These are phyloP conservation scores for Cymbomonas tetramitiformis DNA, from an alignment of 139 green algal genomes.

Conservation along the genomic window DNA sequence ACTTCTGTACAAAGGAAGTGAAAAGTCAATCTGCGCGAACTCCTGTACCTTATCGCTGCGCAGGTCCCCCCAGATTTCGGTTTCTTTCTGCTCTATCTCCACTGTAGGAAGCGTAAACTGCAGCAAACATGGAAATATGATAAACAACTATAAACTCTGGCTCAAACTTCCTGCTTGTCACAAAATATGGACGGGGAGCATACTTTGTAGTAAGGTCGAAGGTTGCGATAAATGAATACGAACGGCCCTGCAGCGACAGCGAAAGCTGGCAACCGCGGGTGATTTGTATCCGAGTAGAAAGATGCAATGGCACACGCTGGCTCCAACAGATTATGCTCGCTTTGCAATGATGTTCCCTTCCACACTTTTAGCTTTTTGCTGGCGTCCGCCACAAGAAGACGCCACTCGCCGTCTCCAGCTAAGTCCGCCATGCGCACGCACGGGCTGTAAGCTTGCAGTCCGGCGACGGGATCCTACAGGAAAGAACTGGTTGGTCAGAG, in stretches of 20 bases:
- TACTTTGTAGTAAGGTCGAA: constrained; percentile 59
- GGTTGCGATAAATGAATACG: constrained; percentile 57
- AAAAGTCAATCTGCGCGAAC: no score
- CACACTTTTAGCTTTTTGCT: constrained; percentile 56
- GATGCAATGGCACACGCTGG: constrained; percentile 32
- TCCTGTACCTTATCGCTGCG: no score
- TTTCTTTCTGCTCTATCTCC: no score
- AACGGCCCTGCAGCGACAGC: constrained; percentile 41
- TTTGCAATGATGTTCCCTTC: constrained; percentile 40
- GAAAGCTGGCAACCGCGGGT: constrained; percentile 20
- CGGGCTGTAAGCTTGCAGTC: constrained; percentile 30
- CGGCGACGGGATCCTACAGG: constrained; percentile 38
- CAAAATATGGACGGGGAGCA: constrained; percentile 34
- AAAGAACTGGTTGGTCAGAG: no score
- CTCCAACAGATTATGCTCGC: constrained; percentile 44
- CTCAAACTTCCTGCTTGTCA: constrained; percentile 30
- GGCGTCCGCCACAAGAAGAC: constrained; percentile 44
- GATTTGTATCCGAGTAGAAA: constrained; percentile 31
- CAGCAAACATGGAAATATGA: no score
- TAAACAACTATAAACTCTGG: no score
- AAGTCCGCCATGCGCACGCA: constrained; percentile 44
- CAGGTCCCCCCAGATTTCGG: constrained; percentile 31
- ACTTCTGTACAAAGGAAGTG: no score
- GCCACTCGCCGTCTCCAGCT: constrained; percentile 47
- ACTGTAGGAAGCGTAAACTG: no score